Evolutionary conservation across 345 rosid genomes (phyloP).

Genomic region (Citrus glauca): DNA sequence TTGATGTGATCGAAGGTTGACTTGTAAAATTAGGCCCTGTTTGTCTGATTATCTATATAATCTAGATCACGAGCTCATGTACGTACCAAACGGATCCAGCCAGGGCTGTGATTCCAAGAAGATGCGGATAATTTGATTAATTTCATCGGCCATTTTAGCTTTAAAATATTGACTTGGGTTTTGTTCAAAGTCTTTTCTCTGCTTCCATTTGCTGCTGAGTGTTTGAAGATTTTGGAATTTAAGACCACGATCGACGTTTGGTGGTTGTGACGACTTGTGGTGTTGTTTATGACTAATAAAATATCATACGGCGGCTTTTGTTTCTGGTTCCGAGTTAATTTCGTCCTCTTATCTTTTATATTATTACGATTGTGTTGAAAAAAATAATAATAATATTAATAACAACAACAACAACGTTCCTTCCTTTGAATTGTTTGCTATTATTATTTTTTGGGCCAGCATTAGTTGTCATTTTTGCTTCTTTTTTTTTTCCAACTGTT

Average conservation of each 20-base stretch:
- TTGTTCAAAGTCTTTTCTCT: background rate
- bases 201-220: background rate
- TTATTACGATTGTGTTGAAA: too few species aligned
- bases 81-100: background rate
- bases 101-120: background rate
- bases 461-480: too few species aligned
- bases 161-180: background rate
- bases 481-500: too few species aligned
- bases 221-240: background rate
- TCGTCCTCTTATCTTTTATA: background rate
- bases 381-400: too few species aligned
- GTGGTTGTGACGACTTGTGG: background rate
- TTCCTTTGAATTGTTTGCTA: too few species aligned
- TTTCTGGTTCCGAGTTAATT: background rate
- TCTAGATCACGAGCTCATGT: too few species aligned
- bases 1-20: background rate
- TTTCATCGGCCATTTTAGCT: background rate
- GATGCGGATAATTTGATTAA: conserved; percentile 2
- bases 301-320: background rate
- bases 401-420: too few species aligned
- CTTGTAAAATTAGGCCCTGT: background rate
- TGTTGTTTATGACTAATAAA: background rate
- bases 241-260: background rate
- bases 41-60: background rate
- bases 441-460: too few species aligned